Evolutionary conservation across 257 asterid species (phyloP).

Genomic region (Jacaranda mimosifolia): DNA sequence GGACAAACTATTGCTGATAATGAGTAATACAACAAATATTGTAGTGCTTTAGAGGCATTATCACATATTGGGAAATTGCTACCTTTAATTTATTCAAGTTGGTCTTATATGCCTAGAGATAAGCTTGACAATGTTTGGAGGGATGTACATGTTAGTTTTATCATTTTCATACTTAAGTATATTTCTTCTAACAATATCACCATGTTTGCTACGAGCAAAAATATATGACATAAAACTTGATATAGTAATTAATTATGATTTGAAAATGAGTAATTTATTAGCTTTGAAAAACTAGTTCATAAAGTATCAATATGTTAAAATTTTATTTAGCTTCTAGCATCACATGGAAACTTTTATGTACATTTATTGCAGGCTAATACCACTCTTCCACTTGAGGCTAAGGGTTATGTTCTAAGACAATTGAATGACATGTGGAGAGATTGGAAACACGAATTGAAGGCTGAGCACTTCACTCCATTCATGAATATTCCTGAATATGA

Average conservation of each 20-base stretch:
- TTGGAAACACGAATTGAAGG: background rate
- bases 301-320: too few relatives aligned
- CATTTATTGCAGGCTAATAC: background rate
- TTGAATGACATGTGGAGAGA: background rate
- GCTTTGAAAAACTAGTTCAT: too few relatives aligned
- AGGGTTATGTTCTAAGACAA: background rate
- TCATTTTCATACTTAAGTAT: background rate
- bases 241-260: too few relatives aligned
- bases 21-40: background rate
- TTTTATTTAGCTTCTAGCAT: too few relatives aligned
- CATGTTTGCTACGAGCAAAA: too few relatives aligned
- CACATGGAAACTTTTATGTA: background rate
- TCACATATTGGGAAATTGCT: background rate
- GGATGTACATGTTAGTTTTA: background rate
- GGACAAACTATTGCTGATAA: too few relatives aligned
- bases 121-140: background rate
- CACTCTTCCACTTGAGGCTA: background rate
- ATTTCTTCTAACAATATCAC: too few relatives aligned
- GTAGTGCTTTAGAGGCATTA: background rate
- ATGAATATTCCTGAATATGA: background rate
- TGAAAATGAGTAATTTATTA: too few relatives aligned
- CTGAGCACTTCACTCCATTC: background rate
- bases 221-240: too few relatives aligned
- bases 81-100: background rate
- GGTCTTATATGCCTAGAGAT: background rate